Evolutionary conservation across 306 rosid genomes (phyloP).

Genomic region (Boehmeria nivea): DNA sequence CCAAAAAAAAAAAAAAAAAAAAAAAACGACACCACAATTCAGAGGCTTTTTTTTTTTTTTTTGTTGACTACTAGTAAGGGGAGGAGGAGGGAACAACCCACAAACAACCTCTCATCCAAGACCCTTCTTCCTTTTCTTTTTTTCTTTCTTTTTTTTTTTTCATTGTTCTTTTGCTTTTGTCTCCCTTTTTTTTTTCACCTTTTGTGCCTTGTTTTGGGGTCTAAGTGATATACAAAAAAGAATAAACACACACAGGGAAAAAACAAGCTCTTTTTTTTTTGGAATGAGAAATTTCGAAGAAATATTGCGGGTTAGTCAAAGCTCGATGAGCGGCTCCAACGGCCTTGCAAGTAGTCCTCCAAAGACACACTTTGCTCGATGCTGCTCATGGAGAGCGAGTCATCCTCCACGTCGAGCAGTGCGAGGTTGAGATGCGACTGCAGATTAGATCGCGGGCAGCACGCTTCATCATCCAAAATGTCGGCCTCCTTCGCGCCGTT

Average conservation of each 20-base stretch:
- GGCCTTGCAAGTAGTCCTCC: constrained; percentile 79
- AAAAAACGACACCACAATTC: constrained; percentile 25
- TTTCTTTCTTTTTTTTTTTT: neutral
- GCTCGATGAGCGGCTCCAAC: constrained; percentile 95
- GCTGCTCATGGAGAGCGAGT: constrained; percentile 84
- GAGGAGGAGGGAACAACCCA: constrained; percentile 82
- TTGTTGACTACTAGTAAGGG: constrained; percentile 29
- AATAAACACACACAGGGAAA: constrained; percentile 17
- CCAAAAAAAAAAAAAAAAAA: neutral
- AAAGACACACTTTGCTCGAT: constrained; percentile 65
- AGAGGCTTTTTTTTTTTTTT: constrained; percentile 18
- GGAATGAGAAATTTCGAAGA: constrained; percentile 17
- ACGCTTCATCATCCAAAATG: constrained; percentile 51
- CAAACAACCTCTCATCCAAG: constrained; percentile 93
- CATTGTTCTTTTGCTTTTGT: neutral
- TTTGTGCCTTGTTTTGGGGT: neutral
- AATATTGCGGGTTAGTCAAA: constrained; percentile 51
- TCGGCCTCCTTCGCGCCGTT: constrained; percentile 39
- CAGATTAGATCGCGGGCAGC: constrained; percentile 58
- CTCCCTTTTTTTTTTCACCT: neutral
- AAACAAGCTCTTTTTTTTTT: neutral
- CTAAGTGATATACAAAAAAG: constrained; percentile 40
- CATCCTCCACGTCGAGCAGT: constrained; percentile 86
- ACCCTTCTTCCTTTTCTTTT: constrained; percentile 17
- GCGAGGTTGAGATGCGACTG: constrained; percentile 90